Percentiles rank a stretch among this genome's conserved stretches.
Conservation (phyloP, 2,329 filamentous ascomycete genomes). For the Stachybotrys elegans region DNA sequence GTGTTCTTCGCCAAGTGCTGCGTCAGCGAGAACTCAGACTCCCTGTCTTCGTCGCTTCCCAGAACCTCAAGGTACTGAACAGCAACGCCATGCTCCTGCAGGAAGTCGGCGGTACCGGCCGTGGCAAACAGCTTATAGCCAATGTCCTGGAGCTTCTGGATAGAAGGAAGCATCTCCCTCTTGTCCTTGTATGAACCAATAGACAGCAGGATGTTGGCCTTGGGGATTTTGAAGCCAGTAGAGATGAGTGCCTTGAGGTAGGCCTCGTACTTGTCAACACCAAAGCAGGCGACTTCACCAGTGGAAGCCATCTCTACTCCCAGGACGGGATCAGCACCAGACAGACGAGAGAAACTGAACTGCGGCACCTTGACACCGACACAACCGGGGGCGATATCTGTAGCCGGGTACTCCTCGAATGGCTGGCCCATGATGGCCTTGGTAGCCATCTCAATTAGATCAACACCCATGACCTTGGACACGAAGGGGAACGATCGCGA, state of each 20-base stretch:
- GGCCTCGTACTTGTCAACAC: constrained; percentile 92
- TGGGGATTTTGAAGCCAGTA: constrained; percentile 93
- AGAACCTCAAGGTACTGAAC: constrained; percentile 93
- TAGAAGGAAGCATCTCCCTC: constrained; percentile 90
- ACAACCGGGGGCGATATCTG: constrained; percentile 70
- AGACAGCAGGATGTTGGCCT: constrained; percentile 90
- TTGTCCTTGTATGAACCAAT: constrained; percentile 98
- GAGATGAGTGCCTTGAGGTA: constrained; percentile 95
- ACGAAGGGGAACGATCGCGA: constrained; percentile 97
- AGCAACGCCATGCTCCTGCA: constrained; percentile 85
- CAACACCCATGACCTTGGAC: constrained; percentile 96
- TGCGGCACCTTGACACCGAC: constrained; percentile 98
- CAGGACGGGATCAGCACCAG: constrained; percentile 90
- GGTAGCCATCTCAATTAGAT: constrained; percentile 97
- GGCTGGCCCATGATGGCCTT: constrained; percentile 90
- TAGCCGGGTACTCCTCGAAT: constrained; percentile 74
- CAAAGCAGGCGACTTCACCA: constrained; percentile 95
- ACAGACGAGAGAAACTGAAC: constrained; percentile 97
- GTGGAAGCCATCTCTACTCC: constrained; percentile 99
- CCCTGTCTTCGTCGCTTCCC: constrained; percentile 73
- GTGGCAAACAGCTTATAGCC: constrained; percentile 97
- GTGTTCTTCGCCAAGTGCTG: constrained; percentile 96
- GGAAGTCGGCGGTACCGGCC: constrained; percentile 91
- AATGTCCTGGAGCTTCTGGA: constrained; percentile 81
- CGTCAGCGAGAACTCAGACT: constrained; percentile 93